These are phyloP conservation scores for Apophysomyces ossiformis DNA, from an alignment of 371 early-diverging fungal genomes.

Conservation along the genomic window DNA sequence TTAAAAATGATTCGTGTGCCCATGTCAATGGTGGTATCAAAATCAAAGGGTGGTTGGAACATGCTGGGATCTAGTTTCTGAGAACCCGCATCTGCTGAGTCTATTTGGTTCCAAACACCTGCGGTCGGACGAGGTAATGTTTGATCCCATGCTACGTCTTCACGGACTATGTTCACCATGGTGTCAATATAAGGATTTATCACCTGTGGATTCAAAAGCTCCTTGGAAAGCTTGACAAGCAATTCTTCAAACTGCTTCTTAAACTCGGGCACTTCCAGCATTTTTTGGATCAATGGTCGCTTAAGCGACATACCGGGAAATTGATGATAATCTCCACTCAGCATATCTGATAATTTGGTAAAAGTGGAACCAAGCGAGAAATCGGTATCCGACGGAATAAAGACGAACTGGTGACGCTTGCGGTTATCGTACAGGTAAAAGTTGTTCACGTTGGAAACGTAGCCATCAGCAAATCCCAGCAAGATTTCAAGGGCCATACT, in stretches of 20 bases:
- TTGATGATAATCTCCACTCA: constrained; percentile 10
- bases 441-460: constrained; percentile 29
- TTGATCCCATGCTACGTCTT: constrained; percentile 28
- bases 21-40: neutral
- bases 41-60: neutral
- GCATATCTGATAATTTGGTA: constrained; percentile 12
- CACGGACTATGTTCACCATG: constrained; percentile 19
- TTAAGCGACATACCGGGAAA: constrained; percentile 8
- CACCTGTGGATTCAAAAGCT: constrained; percentile 18
- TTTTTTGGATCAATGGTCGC: constrained; percentile 14
- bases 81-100: neutral
- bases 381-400: constrained; percentile 13
- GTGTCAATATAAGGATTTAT: constrained; percentile 23
- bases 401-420: neutral
- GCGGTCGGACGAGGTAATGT: constrained; percentile 14
- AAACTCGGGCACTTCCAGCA: constrained; percentile 7
- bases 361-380: neutral
- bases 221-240: constrained; percentile 16
- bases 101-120: neutral
- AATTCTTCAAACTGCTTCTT: constrained; percentile 15
- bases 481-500: constrained; percentile 37
- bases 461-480: constrained; percentile 34
- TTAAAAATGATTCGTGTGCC: neutral
- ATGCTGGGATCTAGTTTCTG: neutral
- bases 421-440: constrained; percentile 32